Evolutionary conservation across 1,284 basidiomycete genomes (phyloP).

Genomic region (Dichomitus squalens): DNA sequence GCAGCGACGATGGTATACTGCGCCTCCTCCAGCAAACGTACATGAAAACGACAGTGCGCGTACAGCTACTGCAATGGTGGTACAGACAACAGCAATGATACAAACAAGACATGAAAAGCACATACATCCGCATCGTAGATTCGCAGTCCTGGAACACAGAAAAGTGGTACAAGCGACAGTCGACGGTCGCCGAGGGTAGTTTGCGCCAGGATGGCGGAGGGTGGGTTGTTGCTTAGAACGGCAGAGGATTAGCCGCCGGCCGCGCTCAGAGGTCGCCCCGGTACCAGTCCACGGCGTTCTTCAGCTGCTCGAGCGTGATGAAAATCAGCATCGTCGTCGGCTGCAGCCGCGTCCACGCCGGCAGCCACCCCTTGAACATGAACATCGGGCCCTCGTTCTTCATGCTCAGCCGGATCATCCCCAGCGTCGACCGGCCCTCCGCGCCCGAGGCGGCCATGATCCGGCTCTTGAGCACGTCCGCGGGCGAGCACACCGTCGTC

Average conservation of each 20-base stretch:
- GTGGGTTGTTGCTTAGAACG: too few relatives aligned
- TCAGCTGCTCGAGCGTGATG: conserved; percentile 79
- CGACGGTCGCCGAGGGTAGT: too few relatives aligned
- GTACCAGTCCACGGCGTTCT: conserved; percentile 61
- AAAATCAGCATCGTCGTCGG: conserved; percentile 87
- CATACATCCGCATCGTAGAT: too few relatives aligned
- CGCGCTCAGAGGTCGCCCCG: conserved; percentile 20
- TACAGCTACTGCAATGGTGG: too few relatives aligned
- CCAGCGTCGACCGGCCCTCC: conserved; percentile 76
- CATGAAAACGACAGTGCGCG: too few relatives aligned
- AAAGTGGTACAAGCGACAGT: too few relatives aligned
- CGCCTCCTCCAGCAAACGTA: too few relatives aligned
- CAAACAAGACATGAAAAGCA: too few relatives aligned
- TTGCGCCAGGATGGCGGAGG: too few relatives aligned
- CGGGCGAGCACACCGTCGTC: conserved; percentile 92
- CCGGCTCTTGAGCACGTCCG: conserved; percentile 88
- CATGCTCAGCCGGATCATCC: conserved; percentile 73
- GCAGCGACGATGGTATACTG: too few relatives aligned
- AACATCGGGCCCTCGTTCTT: conserved; percentile 84
- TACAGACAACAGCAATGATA: too few relatives aligned
- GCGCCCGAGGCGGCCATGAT: conserved; percentile 91
- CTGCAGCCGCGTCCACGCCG: conserved; percentile 83
- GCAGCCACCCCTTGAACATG: conserved; percentile 93
- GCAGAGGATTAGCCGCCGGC: background rate
- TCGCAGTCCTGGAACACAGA: too few relatives aligned